Percentiles rank a stretch among this genome's conserved stretches.
Evolutionary conservation across 495 filamentous ascomycete species (phyloP).

Genomic region (Penicillium taxi): DNA sequence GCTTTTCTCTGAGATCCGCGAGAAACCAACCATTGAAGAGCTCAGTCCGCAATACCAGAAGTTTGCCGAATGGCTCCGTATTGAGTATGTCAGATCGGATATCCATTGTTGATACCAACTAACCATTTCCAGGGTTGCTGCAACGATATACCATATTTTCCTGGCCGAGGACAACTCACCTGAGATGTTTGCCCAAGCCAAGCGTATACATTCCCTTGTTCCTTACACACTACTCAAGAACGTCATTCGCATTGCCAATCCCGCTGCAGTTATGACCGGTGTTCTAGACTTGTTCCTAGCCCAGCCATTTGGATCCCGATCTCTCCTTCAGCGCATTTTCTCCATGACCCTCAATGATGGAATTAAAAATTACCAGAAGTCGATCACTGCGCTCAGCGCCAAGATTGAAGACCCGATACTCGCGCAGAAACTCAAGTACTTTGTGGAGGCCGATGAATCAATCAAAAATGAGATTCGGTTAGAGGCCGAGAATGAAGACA

Average conservation of each 20-base stretch:
- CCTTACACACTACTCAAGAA: constrained; percentile 93
- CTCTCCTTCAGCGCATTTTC: constrained; percentile 87
- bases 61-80: constrained; percentile 96
- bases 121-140: constrained; percentile 55
- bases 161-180: constrained; percentile 96
- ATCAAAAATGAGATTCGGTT: constrained; percentile 64
- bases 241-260: constrained; percentile 91
- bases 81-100: constrained; percentile 49
- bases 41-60: constrained; percentile 93
- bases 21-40: constrained; percentile 77
- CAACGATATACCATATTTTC: constrained; percentile 95
- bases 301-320: constrained; percentile 84
- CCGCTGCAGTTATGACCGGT: constrained; percentile 87
- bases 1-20: constrained; percentile 84
- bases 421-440: constrained; percentile 73
- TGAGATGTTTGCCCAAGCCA: constrained; percentile 88
- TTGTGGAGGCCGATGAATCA: constrained; percentile 62
- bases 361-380: constrained; percentile 72
- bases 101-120: constrained; percentile 2
- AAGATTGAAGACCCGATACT: constrained; percentile 75
- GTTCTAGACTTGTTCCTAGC: constrained; percentile 92
- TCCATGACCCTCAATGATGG: constrained; percentile 86
- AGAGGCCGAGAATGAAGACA: constrained; percentile 59
- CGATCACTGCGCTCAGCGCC: constrained; percentile 63
- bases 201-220: constrained; percentile 85